phyloP scores from a whole-genome alignment of 805 yeast genomes.

The Schwanniomyces pseudopolymorphus region DNA sequence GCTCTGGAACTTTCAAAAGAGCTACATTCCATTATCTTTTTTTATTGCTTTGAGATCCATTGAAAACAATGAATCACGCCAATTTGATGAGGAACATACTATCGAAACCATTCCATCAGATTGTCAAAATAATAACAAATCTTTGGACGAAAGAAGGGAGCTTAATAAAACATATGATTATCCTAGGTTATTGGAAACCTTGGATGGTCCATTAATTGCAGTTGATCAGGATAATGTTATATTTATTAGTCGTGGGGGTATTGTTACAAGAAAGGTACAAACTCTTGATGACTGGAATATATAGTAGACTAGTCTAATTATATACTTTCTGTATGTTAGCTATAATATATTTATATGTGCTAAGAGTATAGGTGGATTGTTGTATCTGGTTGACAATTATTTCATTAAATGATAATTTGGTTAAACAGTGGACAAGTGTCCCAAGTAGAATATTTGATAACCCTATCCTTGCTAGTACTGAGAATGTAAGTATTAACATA shows the following conservation, averaged over 20 bases:
- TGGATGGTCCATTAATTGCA: slow-evolving; percentile 87
- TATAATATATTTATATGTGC: slow-evolving; percentile 2
- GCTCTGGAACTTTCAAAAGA: slow-evolving; percentile 78
- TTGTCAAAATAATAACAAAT: slow-evolving; percentile 32
- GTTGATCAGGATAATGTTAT: slow-evolving; percentile 50
- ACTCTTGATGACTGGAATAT: slow-evolving; percentile 14
- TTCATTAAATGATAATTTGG: slow-evolving; percentile 8
- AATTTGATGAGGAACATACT: slow-evolving; percentile 19
- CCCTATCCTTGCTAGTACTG: slow-evolving; percentile 14
- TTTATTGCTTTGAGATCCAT: slow-evolving; percentile 88
- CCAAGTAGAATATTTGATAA: slow-evolving; percentile 14
- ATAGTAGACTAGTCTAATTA: not conserved
- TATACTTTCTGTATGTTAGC: not conserved
- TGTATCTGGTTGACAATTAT: slow-evolving; percentile 12
- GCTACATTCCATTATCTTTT: slow-evolving; percentile 74
- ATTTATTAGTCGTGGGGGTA: slow-evolving; percentile 28
- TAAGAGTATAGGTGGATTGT: slow-evolving; percentile 1
- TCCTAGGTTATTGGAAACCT: slow-evolving; percentile 64
- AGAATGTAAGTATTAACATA: slow-evolving; percentile 11
- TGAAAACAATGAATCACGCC: slow-evolving; percentile 41
- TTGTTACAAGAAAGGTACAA: slow-evolving; percentile 21
- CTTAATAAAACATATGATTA: slow-evolving; percentile 69
- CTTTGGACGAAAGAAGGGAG: slow-evolving; percentile 81
- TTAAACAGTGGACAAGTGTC: slow-evolving; percentile 10
- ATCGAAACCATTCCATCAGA: not conserved